phyloP scores from a whole-genome alignment of 495 filamentous ascomycete genomes.

The Penicillium psychrofluorescens region DNA sequence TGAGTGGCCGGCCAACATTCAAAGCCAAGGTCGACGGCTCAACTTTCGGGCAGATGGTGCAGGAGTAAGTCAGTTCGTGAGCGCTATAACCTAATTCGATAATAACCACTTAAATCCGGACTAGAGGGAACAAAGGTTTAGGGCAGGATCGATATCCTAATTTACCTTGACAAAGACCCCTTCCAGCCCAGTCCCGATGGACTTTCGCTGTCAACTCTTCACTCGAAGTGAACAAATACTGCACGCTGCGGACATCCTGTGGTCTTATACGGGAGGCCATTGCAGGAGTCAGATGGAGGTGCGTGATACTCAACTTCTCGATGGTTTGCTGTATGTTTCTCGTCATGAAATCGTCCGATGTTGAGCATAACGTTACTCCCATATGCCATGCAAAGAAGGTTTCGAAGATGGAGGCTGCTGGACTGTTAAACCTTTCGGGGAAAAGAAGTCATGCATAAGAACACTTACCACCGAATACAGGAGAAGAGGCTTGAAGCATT shows the following conservation, averaged over 20 bases:
- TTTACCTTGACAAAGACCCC: conserved; percentile 57
- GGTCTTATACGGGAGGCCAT: conserved; percentile 63
- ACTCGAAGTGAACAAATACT: conserved; percentile 63
- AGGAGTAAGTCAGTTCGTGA: conserved; percentile 69
- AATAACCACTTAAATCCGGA: background rate
- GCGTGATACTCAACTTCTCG: conserved; percentile 52
- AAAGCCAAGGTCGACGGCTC: conserved; percentile 36
- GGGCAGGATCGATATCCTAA: background rate
- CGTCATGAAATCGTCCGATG: conserved; percentile 56
- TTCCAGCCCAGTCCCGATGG: conserved; percentile 56
- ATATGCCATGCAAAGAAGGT: conserved; percentile 70
- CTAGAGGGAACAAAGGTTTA: too few relatives aligned
- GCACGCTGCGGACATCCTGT: conserved; percentile 51
- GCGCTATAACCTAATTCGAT: conserved; percentile 53
- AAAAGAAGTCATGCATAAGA: background rate
- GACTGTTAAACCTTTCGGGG: conserved; percentile 1
- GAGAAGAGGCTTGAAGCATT: conserved; percentile 65
- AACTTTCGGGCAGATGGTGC: conserved; percentile 50
- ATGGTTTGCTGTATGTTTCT: conserved; percentile 56
- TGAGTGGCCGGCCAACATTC: conserved; percentile 58
- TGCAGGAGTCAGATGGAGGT: conserved; percentile 72
- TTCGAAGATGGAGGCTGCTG: conserved; percentile 65
- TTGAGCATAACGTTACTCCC: conserved; percentile 67
- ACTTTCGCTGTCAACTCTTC: conserved; percentile 64
- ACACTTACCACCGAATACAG: conserved; percentile 56